A percentile compares a stretch with the other conserved stretches of the same genome.
These are phyloP conservation scores for Fraxinus xanthoxyloides DNA, from an alignment of 305 asterid species.

Conservation along the genomic window DNA sequence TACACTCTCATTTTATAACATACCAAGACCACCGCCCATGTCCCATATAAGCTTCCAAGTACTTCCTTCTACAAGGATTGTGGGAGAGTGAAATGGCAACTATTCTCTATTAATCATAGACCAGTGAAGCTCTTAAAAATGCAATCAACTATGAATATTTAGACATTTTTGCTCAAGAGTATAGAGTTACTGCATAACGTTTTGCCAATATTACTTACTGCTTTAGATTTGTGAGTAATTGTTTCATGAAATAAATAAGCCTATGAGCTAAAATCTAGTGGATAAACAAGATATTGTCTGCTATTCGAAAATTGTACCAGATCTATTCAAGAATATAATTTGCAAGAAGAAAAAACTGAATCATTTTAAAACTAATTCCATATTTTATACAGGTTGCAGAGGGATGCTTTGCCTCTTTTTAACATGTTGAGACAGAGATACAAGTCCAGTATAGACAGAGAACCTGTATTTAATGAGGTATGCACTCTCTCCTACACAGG, in stretches of 20 bases:
- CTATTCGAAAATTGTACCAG: not conserved
- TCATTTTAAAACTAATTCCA: conserved; percentile 5
- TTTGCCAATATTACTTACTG: not conserved
- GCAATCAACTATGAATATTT: not conserved
- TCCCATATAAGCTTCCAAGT: not conserved
- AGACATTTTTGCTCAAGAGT: not conserved
- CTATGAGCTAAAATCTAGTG: not conserved
- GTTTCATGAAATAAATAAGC: not conserved
- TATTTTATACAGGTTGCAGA: conserved; percentile 64
- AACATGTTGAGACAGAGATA: conserved; percentile 75
- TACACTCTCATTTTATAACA: not conserved
- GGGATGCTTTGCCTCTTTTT: conserved; percentile 93
- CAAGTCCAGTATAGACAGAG: conserved; percentile 63
- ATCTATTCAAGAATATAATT: not conserved
- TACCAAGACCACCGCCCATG: not conserved
- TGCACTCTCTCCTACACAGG: conserved; percentile 14
- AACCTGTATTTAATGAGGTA: conserved; percentile 70
- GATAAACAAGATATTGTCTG: not conserved
- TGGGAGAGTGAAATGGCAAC: not conserved
- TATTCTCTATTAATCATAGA: not conserved
- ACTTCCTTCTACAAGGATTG: not conserved
- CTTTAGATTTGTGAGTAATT: not conserved
- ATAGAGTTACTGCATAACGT: not conserved
- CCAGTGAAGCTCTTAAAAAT: not conserved
- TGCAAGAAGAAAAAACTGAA: conserved; percentile 1